A percentile compares a stretch with the other conserved stretches of the same genome.
Evolutionary conservation across 2,329 filamentous ascomycete genomes (phyloP).

Genomic region (Cordyceps cateniannulata): DNA sequence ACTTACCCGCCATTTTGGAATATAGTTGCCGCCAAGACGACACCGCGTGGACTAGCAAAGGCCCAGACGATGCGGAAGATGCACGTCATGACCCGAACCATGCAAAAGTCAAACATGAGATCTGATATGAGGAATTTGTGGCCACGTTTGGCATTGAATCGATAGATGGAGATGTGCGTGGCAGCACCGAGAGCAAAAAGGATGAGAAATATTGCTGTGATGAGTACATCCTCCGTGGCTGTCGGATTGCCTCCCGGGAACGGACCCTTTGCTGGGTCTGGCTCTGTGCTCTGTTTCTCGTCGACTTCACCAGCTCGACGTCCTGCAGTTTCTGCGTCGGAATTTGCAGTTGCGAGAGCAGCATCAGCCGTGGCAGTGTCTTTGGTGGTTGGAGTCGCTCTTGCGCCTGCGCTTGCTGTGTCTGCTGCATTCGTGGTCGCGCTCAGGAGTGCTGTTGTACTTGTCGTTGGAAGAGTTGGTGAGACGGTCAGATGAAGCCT

Average conservation of each 20-base stretch:
- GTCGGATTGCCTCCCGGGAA: conserved; percentile 10
- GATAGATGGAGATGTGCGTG: conserved; percentile 20
- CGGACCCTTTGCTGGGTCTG: neutral
- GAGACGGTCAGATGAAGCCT: neutral
- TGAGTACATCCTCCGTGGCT: conserved; percentile 17
- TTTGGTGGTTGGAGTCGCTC: neutral
- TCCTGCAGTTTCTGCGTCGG: neutral
- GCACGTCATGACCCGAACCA: conserved; percentile 28
- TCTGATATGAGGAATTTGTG: conserved; percentile 34
- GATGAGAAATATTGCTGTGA: conserved; percentile 20
- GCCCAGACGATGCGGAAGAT: conserved; percentile 31
- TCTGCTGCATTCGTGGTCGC: neutral
- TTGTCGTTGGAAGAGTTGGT: neutral
- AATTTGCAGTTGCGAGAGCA: neutral
- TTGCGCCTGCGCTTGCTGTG: neutral
- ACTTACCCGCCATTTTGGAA: conserved; percentile 30
- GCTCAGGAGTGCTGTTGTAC: neutral
- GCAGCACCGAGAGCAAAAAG: conserved; percentile 20
- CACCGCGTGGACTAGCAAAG: conserved; percentile 17
- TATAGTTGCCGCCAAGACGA: conserved; percentile 29
- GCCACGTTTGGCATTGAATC: conserved; percentile 24
- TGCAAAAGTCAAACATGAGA: conserved; percentile 31
- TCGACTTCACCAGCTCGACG: neutral
- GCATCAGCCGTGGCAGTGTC: neutral
- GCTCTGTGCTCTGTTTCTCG: neutral